Percentiles rank a stretch among this genome's conserved stretches.
Conservation (phyloP, 2,329 filamentous ascomycete species). For the Dactylellina haptotyla region DNA sequence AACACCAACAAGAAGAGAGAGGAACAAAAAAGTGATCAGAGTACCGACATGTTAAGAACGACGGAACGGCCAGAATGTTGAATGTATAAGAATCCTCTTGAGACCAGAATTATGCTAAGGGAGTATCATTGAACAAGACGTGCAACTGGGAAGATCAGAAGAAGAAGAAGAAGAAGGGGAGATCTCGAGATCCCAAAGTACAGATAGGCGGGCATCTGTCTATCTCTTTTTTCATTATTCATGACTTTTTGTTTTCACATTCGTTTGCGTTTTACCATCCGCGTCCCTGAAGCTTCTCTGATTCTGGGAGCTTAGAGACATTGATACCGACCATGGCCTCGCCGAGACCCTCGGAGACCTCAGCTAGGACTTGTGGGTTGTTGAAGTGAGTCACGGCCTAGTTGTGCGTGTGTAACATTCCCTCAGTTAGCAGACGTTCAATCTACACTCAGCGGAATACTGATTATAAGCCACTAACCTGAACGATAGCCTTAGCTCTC, state of each 20-base stretch:
- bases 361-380: slow-evolving; percentile 84
- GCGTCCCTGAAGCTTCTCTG: slow-evolving; percentile 83
- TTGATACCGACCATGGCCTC: slow-evolving; percentile 99
- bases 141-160: too few species aligned
- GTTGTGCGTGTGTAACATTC: neutral
- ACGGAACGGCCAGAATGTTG: neutral
- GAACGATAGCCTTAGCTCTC: slow-evolving; percentile 92
- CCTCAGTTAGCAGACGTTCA: neutral
- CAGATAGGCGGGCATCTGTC: neutral
- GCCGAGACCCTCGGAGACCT: slow-evolving; percentile 88
- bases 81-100: too few species aligned
- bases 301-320: slow-evolving; percentile 77
- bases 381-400: slow-evolving; percentile 86
- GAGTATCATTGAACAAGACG: too few species aligned
- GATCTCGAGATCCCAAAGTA: too few species aligned
- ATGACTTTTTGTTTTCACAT: too few species aligned
- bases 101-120: too few species aligned
- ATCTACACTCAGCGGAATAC: neutral
- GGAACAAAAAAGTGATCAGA: neutral
- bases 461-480: slow-evolving; percentile 60
- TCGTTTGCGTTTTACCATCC: too few species aligned
- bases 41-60: neutral
- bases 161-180: too few species aligned
- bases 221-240: too few species aligned
- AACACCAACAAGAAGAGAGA: neutral